A percentile compares a stretch with the other conserved stretches of the same genome.
Evolutionary conservation across 805 yeast genomes (phyloP).

Genomic region (Metschnikowia picachoensis): DNA sequence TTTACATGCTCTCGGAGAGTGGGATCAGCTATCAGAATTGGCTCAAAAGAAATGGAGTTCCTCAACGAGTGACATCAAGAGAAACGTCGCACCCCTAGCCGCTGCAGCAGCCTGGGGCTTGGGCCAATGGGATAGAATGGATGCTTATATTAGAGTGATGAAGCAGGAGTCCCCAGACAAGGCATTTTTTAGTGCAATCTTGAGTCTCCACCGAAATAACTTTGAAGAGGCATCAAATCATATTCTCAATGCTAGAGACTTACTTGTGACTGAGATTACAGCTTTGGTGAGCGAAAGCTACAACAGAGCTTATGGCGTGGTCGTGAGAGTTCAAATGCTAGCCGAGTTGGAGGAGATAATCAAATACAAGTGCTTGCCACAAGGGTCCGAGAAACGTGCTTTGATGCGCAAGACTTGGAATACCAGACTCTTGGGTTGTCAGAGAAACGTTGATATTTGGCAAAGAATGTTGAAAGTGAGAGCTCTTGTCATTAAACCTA

Average conservation of each 20-base stretch:
- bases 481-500: conserved; percentile 88
- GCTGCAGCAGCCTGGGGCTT: conserved; percentile 99
- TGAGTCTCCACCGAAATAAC: conserved; percentile 79
- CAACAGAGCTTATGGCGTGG: conserved; percentile 94
- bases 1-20: conserved; percentile 96
- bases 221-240: conserved; percentile 77
- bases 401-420: conserved; percentile 92
- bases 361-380: conserved; percentile 79
- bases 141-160: conserved; percentile 84
- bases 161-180: conserved; percentile 89
- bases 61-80: conserved; percentile 65
- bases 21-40: conserved; percentile 86
- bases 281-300: conserved; percentile 94
- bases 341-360: conserved; percentile 96
- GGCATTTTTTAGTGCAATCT: conserved; percentile 89
- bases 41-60: conserved; percentile 84
- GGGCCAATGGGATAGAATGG: conserved; percentile 96
- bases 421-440: conserved; percentile 87
- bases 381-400: conserved; percentile 72
- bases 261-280: conserved; percentile 87
- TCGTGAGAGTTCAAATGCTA: conserved; percentile 94
- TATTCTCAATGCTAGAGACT: conserved; percentile 80
- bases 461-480: conserved; percentile 91
- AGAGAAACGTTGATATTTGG: conserved; percentile 98
- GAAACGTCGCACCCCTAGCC: conserved; percentile 92